Base-by-base conservation (phyloP, 345 rosid genomes). In the Eucalyptus polyanthemos region DNA sequence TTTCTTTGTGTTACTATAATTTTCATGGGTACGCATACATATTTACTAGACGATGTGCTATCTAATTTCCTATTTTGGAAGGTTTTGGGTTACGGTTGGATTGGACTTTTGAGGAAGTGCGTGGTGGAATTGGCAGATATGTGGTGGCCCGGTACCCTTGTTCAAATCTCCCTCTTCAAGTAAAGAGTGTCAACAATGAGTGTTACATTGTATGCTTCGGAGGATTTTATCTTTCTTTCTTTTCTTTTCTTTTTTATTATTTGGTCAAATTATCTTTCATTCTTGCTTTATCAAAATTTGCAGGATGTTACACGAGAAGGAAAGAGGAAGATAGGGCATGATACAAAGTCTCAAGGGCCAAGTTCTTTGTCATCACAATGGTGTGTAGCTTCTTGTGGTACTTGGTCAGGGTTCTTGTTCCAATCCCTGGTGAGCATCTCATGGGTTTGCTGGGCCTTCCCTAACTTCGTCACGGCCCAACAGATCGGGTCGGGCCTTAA, bases 61-160 rank as follows among this genome's bases (percentile, higher is more conserved):
- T 31, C 80, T 31, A 67, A 67, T 67, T 8, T 67, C 22, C 40
- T 31, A 67, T 31, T 67, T 31, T 31, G 42, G 40, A 31, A 89
- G 90, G 90, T 89, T n/a, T 56, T 87, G 76, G 90, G 90, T 5
- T 89, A 89, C 6, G 87, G 87, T 7, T 89, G 90, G 89, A 83
- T 65, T 11, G 90, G 89, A 42, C 58, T 89, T 14, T 44, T 89
- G 80, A 87, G 90, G 89, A 89, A 80, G 80, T 89, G 80, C 54
- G 89, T 89, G 50, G 90, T 89, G 44, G 90, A 89, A 37, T 87
- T 88, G 7, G 90, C 89, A 29, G 87, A 89, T 37, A 89, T 89
- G 89, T 89, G 90, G 90, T 89, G 90, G 90, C 90, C 90, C 2
- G 44, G 47, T 88, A 87, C 90, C 37, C 90, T 89, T 24, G 89